These are phyloP conservation scores for Cladosporium sp. DNA, from an alignment of 2,329 filamentous ascomycete genomes.

Conservation along the genomic window DNA sequence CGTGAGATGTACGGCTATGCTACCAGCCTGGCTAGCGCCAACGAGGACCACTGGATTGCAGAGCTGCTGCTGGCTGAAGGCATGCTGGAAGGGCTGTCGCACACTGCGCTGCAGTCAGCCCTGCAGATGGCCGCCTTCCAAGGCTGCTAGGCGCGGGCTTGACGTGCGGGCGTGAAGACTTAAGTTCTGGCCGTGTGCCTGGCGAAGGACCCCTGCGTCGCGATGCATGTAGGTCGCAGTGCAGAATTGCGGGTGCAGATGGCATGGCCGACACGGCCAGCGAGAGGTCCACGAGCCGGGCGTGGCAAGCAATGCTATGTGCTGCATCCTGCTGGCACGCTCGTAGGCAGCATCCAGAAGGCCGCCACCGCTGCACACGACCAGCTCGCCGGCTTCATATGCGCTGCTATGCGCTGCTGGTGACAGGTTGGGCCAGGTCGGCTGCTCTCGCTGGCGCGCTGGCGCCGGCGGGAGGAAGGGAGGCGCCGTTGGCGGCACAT, in stretches of 20 bases:
- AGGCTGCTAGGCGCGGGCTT: constrained; percentile 12
- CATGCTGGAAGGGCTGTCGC: constrained; percentile 1
- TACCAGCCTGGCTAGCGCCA: neutral
- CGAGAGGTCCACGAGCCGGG: neutral
- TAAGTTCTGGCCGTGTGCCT: constrained; percentile 11
- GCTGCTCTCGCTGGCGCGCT: neutral
- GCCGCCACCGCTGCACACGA: neutral
- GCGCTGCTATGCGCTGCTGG: neutral
- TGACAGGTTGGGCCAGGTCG: neutral
- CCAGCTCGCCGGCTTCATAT: neutral
- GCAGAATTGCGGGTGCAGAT: neutral
- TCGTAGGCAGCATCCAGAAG: neutral
- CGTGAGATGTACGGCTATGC: neutral
- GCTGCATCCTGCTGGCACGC: neutral
- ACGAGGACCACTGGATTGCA: neutral
- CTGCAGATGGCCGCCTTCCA: constrained; percentile 8
- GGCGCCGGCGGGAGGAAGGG: constrained; percentile 1
- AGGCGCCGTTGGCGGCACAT: constrained; percentile 7
- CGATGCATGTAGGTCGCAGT: neutral
- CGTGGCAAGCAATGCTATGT: neutral
- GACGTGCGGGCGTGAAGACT: constrained; percentile 10
- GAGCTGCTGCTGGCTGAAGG: neutral
- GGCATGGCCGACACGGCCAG: neutral
- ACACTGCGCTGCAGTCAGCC: constrained; percentile 10
- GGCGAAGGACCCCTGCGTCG: constrained; percentile 9